Base-by-base conservation (phyloP, 2,329 filamentous ascomycete genomes). In the Aspergillus tanneri region DNA sequence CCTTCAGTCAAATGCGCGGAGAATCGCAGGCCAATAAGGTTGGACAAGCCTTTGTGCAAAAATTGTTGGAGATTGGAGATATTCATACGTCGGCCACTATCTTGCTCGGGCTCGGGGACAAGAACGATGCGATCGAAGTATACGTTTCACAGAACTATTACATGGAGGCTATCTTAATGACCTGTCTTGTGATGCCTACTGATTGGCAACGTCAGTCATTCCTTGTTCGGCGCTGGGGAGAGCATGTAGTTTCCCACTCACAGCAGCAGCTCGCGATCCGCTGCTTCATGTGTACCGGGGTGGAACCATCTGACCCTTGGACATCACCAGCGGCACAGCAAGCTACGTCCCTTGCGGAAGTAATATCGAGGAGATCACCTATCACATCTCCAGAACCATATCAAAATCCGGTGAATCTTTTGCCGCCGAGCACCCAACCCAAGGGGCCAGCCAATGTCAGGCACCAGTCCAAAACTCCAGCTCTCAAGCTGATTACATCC, bases 61-160 rank as follows among this genome's bases (percentile, higher is more conserved):
- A 90, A 41, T 77, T 99, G 1, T 79, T 99, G 1, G 90, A 95
- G 67, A 88, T 86, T 54, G 90, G 90, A 22, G 93, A 99, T 60
- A 77, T 96, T 2, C 91, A 99, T 64, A 90, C 90, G 0, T 90
- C 93, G 4, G 91, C 90, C 14, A 92, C 92, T 0, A 92, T 97
- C 53, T 83, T 99, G 69, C 83, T 99, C 25, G 90, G 91, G 11
- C 84, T 99, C 70, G 91, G 91, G 2, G 92, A 97, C 64, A 79
- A 88, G 59, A 92, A 95, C 56, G 92, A 99, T 66, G 93, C 93
- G 0, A 91, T 99, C 50, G 93, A 99, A 69, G 87, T 96, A 23
- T 99, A 99, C 61, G 83, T 96, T 24, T 96, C 91, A 9, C 90
- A 93, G 56, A 90, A 86, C 67, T 85, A 86, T 61, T 95, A 86